phyloP scores from a whole-genome alignment of 2,329 filamentous ascomycete genomes.

The Hypomyces perniciosus region DNA sequence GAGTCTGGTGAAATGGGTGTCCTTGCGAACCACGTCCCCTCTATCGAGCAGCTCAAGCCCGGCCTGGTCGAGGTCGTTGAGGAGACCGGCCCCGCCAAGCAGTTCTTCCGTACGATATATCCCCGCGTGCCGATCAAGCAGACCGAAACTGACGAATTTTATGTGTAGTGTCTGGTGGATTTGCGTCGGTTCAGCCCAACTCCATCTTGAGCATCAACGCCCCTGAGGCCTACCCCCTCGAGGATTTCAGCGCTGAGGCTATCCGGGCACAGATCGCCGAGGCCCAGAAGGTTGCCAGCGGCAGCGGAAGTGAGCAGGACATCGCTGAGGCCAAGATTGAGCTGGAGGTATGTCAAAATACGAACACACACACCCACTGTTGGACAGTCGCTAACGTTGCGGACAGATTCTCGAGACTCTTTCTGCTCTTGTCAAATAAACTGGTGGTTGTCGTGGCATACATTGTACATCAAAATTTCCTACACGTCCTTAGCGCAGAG shows the following conservation, averaged over 20 bases:
- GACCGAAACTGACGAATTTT: slow-evolving; percentile 16
- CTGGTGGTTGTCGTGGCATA: slow-evolving; percentile 39
- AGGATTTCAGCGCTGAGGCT: slow-evolving; percentile 91
- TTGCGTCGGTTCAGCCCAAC: slow-evolving; percentile 93
- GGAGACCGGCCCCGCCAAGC: slow-evolving; percentile 83
- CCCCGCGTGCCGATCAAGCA: slow-evolving; percentile 1
- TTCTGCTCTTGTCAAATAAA: slow-evolving; percentile 75
- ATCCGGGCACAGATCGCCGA: slow-evolving; percentile 87
- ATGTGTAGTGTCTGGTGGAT: slow-evolving; percentile 80
- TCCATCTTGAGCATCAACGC: slow-evolving; percentile 97
- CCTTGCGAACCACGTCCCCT: slow-evolving; percentile 96
- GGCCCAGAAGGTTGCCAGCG: slow-evolving; percentile 89
- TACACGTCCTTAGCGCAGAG: slow-evolving; percentile 29
- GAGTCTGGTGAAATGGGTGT: slow-evolving; percentile 99
- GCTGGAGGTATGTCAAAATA: slow-evolving; percentile 68
- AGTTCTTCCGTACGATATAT: slow-evolving; percentile 88
- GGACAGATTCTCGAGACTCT: slow-evolving; percentile 74
- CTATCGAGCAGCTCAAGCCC: slow-evolving; percentile 98
- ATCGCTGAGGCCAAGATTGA: slow-evolving; percentile 99
- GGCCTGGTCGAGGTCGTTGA: slow-evolving; percentile 93
- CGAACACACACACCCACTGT: background rate
- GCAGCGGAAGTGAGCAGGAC: slow-evolving; percentile 90
- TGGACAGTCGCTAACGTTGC: background rate
- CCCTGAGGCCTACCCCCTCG: slow-evolving; percentile 87
- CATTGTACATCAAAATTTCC: slow-evolving; percentile 38